A percentile compares a stretch with the other conserved stretches of the same genome.
These are phyloP conservation scores for Ceratobasidium sp. DNA, from an alignment of 1,284 basidiomycete genomes.

Conservation along the genomic window DNA sequence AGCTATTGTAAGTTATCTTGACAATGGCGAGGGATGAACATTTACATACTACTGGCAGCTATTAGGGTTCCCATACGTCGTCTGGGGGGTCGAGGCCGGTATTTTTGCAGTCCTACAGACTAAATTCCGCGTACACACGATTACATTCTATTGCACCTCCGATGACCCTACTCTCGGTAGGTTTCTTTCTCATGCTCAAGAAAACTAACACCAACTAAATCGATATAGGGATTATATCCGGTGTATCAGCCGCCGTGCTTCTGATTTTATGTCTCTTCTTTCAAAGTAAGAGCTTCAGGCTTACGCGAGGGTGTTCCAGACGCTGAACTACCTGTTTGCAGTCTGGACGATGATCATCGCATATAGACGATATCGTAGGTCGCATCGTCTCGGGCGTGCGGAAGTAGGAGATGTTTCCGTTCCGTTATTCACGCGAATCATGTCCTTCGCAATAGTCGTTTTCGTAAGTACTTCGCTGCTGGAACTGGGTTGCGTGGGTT, in stretches of 20 bases:
- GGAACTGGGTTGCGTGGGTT: neutral
- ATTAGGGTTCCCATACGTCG: conserved; percentile 12
- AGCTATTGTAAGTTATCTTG: neutral
- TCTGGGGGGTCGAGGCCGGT: conserved; percentile 17
- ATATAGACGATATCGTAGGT: conserved; percentile 23
- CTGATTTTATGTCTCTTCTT: conserved; percentile 32
- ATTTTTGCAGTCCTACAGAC: conserved; percentile 18
- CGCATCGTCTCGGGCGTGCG: conserved; percentile 22
- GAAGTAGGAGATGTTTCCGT: conserved; percentile 36
- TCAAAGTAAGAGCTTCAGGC: neutral
- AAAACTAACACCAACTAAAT: neutral
- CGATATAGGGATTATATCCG: conserved; percentile 3
- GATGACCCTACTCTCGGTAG: conserved; percentile 16
- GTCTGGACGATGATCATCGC: conserved; percentile 30
- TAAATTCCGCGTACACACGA: neutral
- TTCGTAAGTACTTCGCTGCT: conserved; percentile 2
- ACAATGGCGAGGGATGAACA: neutral
- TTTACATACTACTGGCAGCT: conserved; percentile 7
- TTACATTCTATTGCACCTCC: conserved; percentile 33
- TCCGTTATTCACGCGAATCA: conserved; percentile 23
- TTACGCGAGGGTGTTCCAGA: too few relatives aligned
- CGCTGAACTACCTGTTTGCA: neutral
- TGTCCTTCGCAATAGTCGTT: conserved; percentile 23
- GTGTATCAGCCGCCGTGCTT: conserved; percentile 5
- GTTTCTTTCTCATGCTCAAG: neutral